These are phyloP conservation scores for Cymodocea nodosa DNA, from an alignment of 116 monocot species.

Conservation along the genomic window DNA sequence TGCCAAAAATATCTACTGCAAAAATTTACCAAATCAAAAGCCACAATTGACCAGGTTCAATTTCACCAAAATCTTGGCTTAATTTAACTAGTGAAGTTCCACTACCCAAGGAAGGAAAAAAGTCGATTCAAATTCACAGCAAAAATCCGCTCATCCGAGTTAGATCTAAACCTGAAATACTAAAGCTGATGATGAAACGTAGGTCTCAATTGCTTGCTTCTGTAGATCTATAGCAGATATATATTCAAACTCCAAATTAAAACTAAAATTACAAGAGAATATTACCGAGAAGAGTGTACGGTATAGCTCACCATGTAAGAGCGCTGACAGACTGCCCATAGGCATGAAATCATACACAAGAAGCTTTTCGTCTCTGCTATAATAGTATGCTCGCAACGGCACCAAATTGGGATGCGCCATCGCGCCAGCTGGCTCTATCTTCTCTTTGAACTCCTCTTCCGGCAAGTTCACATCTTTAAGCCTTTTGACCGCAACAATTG, in stretches of 20 bases:
- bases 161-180: not conserved
- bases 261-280: not conserved
- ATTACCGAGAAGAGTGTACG: not conserved
- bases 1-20: too few relatives aligned
- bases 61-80: not conserved
- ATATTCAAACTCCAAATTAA: not conserved
- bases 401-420: conserved; percentile 63
- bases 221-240: not conserved
- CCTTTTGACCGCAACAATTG: conserved; percentile 63
- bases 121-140: too few relatives aligned
- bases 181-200: too few relatives aligned
- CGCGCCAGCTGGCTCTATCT: conserved; percentile 49
- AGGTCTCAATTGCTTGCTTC: not conserved
- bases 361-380: conserved; percentile 85
- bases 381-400: conserved; percentile 54
- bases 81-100: too few relatives aligned
- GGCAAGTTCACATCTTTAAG: conserved; percentile 48
- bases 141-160: too few relatives aligned
- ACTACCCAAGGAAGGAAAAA: too few relatives aligned
- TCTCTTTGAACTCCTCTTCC: conserved; percentile 56
- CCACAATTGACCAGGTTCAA: not conserved
- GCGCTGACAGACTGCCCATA: conserved; percentile 71
- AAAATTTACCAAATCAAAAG: too few relatives aligned
- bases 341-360: conserved; percentile 79
- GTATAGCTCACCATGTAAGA: conserved; percentile 51